These are phyloP conservation scores for Triglochin maritima DNA, from an alignment of 106 monocot genomes.

Conservation along the genomic window DNA sequence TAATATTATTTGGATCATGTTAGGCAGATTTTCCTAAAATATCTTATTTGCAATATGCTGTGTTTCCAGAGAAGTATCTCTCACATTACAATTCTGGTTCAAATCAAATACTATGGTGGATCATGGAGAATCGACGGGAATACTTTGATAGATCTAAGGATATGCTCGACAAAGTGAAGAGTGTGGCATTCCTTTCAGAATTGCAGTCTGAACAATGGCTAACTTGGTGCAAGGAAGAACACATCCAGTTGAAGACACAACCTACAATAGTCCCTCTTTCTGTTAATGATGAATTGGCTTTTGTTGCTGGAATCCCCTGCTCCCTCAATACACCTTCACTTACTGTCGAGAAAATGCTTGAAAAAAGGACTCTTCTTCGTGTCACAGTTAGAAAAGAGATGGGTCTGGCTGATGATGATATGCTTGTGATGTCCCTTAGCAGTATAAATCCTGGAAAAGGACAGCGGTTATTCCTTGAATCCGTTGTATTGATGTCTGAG, in stretches of 20 bases:
- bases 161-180: constrained; percentile 64
- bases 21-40: too few species aligned
- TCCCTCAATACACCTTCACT: constrained; percentile 51
- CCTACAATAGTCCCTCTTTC: constrained; percentile 77
- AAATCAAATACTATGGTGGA: constrained; percentile 84
- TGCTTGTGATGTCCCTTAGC: constrained; percentile 78
- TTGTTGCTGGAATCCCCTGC: constrained; percentile 68
- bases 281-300: constrained; percentile 82
- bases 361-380: constrained; percentile 52
- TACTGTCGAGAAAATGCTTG: constrained; percentile 59
- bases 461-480: constrained; percentile 64
- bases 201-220: constrained; percentile 73
- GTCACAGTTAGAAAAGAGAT: constrained; percentile 66
- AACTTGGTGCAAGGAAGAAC: constrained; percentile 74
- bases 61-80: constrained; percentile 60
- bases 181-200: constrained; percentile 53
- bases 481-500: constrained; percentile 45
- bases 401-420: constrained; percentile 66
- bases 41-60: too few species aligned
- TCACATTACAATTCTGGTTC: constrained; percentile 32
- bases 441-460: constrained; percentile 89
- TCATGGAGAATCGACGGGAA: constrained; percentile 88
- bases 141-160: constrained; percentile 82
- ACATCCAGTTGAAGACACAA: constrained; percentile 43
- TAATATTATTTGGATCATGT: not conserved